Evolutionary conservation across 257 asterid genomes (phyloP).

Genomic region (Solanum rostratum): DNA sequence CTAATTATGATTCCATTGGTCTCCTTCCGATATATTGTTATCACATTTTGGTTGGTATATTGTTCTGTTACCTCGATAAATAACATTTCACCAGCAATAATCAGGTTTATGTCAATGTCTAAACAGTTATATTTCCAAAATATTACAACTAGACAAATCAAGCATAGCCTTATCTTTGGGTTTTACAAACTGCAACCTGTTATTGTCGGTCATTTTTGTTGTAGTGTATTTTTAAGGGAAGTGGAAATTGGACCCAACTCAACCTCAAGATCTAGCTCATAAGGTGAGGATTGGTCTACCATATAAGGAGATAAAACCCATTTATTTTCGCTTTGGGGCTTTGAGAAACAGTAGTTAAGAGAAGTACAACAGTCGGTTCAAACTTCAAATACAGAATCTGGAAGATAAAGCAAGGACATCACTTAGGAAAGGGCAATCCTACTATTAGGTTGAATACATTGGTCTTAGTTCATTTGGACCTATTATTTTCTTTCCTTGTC

Average conservation of each 20-base stretch:
- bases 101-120: neutral
- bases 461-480: neutral
- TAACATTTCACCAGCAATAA: neutral
- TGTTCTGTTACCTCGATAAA: neutral
- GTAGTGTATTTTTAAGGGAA: neutral
- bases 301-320: neutral
- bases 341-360: neutral
- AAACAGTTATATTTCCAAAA: neutral
- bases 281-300: neutral
- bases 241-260: neutral
- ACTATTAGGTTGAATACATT: neutral
- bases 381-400: neutral
- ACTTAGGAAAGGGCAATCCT: neutral
- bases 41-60: neutral
- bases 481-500: neutral
- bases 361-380: neutral
- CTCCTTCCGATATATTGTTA: neutral
- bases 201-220: neutral
- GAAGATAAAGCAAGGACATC: neutral
- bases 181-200: neutral
- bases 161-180: neutral
- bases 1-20: neutral
- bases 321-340: neutral
- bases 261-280: neutral
- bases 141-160: neutral